A percentile compares a stretch with the other conserved stretches of the same genome.
These are phyloP conservation scores for Penicillium manginii DNA, from an alignment of 495 filamentous ascomycete genomes.

Conservation along the genomic window DNA sequence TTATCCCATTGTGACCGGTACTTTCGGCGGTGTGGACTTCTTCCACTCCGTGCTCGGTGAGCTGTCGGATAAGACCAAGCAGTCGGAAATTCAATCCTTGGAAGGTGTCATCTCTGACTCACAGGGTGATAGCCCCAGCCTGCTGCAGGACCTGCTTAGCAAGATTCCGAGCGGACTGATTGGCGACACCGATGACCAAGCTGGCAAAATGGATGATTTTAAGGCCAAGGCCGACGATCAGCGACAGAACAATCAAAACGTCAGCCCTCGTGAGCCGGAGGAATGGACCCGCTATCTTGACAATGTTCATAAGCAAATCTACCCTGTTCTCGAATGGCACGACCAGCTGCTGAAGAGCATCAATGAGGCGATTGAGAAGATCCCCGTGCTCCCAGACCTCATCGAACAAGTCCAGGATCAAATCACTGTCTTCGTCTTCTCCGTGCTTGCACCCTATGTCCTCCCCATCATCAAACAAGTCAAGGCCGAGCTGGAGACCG, in stretches of 20 bases:
- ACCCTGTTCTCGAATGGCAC: slow-evolving; percentile 85
- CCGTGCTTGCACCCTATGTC: slow-evolving; percentile 80
- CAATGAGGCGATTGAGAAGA: slow-evolving; percentile 73
- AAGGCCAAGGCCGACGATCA: slow-evolving; percentile 66
- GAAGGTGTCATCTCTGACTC: slow-evolving; percentile 72
- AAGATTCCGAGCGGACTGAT: slow-evolving; percentile 79
- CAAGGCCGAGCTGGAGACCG: slow-evolving; percentile 80
- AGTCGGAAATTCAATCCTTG: slow-evolving; percentile 82
- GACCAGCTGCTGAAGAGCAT: slow-evolving; percentile 82
- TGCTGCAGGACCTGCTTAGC: slow-evolving; percentile 74
- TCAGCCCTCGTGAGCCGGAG: slow-evolving; percentile 75
- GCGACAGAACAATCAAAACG: slow-evolving; percentile 50
- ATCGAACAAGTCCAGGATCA: slow-evolving; percentile 80
- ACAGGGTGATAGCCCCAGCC: slow-evolving; percentile 52
- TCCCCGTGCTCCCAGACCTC: slow-evolving; percentile 77
- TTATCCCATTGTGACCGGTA: slow-evolving; percentile 83
- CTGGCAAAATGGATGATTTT: slow-evolving; percentile 65
- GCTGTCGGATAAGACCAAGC: slow-evolving; percentile 83
- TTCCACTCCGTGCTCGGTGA: slow-evolving; percentile 89
- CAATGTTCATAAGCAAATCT: slow-evolving; percentile 72
- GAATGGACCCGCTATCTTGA: slow-evolving; percentile 70
- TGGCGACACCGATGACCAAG: slow-evolving; percentile 65
- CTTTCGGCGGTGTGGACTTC: slow-evolving; percentile 88
- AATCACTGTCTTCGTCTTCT: slow-evolving; percentile 84
- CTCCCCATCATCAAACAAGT: slow-evolving; percentile 84